Conservation (phyloP, 2,329 filamentous ascomycete genomes). For the Aspergillus amoenus region DNA sequence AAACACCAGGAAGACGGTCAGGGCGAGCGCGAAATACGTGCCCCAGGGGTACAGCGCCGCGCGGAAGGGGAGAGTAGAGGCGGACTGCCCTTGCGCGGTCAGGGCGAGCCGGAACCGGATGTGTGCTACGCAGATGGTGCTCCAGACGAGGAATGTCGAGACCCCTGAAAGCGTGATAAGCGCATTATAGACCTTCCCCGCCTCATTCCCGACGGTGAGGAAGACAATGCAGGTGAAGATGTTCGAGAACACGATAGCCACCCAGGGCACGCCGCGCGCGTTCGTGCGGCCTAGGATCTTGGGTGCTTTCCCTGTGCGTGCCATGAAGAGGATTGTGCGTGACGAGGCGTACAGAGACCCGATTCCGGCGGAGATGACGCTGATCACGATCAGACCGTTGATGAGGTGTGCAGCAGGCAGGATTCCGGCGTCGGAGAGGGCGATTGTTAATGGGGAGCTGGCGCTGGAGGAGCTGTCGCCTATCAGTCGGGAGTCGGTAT, state of each 20-base stretch:
- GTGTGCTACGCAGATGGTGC: conserved; percentile 42
- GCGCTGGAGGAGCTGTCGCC: conserved; percentile 63
- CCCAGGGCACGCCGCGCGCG: conserved; percentile 59
- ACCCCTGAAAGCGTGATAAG: conserved; percentile 34
- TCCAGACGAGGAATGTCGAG: conserved; percentile 43
- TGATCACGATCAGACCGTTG: conserved; percentile 74
- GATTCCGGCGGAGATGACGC: conserved; percentile 71
- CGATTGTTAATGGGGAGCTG: conserved; percentile 71
- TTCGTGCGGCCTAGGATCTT: conserved; percentile 68
- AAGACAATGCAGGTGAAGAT: conserved; percentile 56
- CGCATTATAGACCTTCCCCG: conserved; percentile 31
- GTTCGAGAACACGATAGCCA: conserved; percentile 67
- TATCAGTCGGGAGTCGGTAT: conserved; percentile 64
- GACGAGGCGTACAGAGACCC: conserved; percentile 76
- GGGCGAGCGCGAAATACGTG: conserved; percentile 47
- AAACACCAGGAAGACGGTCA: conserved; percentile 52
- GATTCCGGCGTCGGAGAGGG: conserved; percentile 73
- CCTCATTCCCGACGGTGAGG: conserved; percentile 29
- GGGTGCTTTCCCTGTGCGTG: conserved; percentile 70
- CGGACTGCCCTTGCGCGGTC: conserved; percentile 35
- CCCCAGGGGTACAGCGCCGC: conserved; percentile 53
- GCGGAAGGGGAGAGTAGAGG: conserved; percentile 48
- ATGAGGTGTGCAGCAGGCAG: conserved; percentile 71
- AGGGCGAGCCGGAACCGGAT: conserved; percentile 44
- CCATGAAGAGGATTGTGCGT: conserved; percentile 73